These are phyloP conservation scores for Aspergillus sclerotioniger DNA, from an alignment of 495 filamentous ascomycete species.

Conservation along the genomic window DNA sequence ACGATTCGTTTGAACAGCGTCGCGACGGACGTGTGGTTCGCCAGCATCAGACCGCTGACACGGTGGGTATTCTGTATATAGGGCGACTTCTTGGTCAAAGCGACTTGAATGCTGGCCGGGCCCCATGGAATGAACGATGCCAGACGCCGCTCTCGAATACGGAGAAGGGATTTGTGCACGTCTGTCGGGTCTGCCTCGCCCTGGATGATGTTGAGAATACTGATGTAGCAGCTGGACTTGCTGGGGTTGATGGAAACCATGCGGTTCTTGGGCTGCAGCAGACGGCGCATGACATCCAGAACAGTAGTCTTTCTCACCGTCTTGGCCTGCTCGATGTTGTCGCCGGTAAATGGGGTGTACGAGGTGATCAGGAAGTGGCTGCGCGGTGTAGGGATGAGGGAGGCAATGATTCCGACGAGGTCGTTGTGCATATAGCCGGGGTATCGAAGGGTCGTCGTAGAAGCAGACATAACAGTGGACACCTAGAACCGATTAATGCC, in stretches of 20 bases:
- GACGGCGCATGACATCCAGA: constrained; percentile 91
- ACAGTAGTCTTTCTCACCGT: constrained; percentile 98
- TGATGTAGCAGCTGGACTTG: constrained; percentile 98
- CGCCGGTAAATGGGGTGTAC: constrained; percentile 95
- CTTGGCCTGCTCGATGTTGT: constrained; percentile 93
- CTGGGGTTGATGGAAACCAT: constrained; percentile 96
- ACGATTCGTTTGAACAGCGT: constrained; percentile 95
- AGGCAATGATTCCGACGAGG: constrained; percentile 92
- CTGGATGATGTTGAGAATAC: constrained; percentile 97
- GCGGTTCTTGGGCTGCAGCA: constrained; percentile 96
- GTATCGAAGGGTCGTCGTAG: constrained; percentile 92
- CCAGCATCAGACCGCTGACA: constrained; percentile 94
- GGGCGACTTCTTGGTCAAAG: constrained; percentile 91
- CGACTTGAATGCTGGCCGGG: constrained; percentile 96
- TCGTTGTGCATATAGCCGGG: constrained; percentile 99
- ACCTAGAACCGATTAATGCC: constrained; percentile 41
- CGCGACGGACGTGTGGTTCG: constrained; percentile 96
- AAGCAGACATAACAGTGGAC: constrained; percentile 98
- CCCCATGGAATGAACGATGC: constrained; percentile 99
- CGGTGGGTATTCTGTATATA: constrained; percentile 85
- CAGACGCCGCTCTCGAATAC: constrained; percentile 89
- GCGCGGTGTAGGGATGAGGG: constrained; percentile 90
- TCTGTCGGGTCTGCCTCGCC: constrained; percentile 97
- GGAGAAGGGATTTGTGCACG: constrained; percentile 93
- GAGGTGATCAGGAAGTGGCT: constrained; percentile 98